A percentile compares a stretch with the other conserved stretches of the same genome.
Conservation (phyloP, 2,329 filamentous ascomycete species). For the Mariannaea sp. region DNA sequence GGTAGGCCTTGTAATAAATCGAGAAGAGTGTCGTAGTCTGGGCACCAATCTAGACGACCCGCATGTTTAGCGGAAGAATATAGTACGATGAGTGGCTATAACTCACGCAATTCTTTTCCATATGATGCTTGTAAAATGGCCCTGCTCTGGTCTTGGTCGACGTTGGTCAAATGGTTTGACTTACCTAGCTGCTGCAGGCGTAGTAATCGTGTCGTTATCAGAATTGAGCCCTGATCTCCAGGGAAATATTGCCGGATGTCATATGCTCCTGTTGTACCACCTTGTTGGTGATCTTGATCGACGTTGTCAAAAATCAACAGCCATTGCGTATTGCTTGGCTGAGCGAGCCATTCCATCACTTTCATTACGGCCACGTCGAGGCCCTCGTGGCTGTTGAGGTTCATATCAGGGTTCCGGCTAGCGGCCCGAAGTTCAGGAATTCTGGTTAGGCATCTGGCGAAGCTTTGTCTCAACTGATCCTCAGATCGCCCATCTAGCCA, state of each 20-base stretch:
- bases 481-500: slow-evolving; percentile 9
- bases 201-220: slow-evolving; percentile 1
- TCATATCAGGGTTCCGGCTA: background rate
- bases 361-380: slow-evolving; percentile 1
- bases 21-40: background rate
- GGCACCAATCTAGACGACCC: too few species aligned
- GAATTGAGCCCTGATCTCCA: background rate
- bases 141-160: background rate
- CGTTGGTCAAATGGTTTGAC: background rate
- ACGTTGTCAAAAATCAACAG: slow-evolving; percentile 8
- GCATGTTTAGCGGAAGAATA: too few species aligned
- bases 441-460: background rate
- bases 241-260: background rate
- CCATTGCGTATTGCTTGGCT: background rate
- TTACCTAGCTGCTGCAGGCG: background rate
- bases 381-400: background rate
- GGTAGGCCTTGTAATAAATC: background rate
- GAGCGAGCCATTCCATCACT: slow-evolving; percentile 4
- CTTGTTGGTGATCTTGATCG: slow-evolving; percentile 3
- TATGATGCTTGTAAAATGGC: background rate
- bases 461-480: slow-evolving; percentile 1
- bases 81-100: background rate
- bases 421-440: too few species aligned
- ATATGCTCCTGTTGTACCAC: background rate
- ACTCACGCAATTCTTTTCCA: slow-evolving; percentile 2